Base-by-base conservation (phyloP, 2,329 filamentous ascomycete genomes). In the Botrytis elliptica region DNA sequence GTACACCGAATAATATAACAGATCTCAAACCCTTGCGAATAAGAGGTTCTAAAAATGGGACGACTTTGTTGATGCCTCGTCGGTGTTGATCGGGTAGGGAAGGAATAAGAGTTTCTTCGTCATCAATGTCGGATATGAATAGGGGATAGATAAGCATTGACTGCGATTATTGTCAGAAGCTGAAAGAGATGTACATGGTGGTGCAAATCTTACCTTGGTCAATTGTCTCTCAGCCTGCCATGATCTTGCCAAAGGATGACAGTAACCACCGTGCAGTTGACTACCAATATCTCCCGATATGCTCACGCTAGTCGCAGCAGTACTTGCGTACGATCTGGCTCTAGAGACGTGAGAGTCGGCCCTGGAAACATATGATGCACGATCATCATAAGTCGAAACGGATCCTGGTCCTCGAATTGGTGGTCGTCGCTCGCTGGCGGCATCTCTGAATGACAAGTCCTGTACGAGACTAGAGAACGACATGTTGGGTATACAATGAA, bases 101-200 rank as follows among this genome's bases (percentile, higher is more conserved):
- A 69, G 95, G 92, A 73, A 99, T 97, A 25, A 92, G 87, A 22
- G 91, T 92, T 85, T 98, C 93, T 85, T 98, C 95, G 80, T 98
- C 93, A 52, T 95, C 93, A 81, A 93, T 90, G 83, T 99, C 96
- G 80, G 96, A 97, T 77, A 99, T 90, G 85, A 99, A 99, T 77
- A 99, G 88, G 20, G 96, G 96, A 84, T 97, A 98, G 80, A 99
- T 98, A 80, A 99, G 91, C 96, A 98, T 98, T 55, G 95, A 96
- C 94, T 97, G 79, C 4, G 29, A 55, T 20, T 29, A 22, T 22
- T 46, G 65, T 78, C 44, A 78, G 75, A 67, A 74, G 52, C 38
- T 75, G 67, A 62, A 46, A 49, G 40, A 55, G 64, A 68, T 71
- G 16, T 55, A 49, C 46, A 44, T 52, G 38, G 42, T 36, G 36